phyloP scores from a whole-genome alignment of 345 rosid genomes.

The Lepidium sativum region DNA sequence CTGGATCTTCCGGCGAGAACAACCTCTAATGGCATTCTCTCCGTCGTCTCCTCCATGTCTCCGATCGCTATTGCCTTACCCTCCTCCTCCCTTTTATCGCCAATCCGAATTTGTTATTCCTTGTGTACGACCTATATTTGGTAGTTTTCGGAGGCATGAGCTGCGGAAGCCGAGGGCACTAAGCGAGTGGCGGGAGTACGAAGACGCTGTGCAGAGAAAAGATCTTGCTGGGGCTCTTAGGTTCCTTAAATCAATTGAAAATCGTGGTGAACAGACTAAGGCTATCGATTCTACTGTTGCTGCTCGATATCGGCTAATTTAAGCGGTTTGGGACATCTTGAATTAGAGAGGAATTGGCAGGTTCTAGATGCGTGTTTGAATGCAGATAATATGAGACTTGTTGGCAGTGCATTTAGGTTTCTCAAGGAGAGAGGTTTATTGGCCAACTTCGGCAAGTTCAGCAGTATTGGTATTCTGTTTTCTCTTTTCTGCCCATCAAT shows the following conservation, averaged over 20 bases:
- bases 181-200: slow-evolving; percentile 76
- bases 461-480: slow-evolving; percentile 42
- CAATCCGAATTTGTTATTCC: background rate
- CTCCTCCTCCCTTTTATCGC: background rate
- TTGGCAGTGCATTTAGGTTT: slow-evolving; percentile 53
- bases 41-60: slow-evolving; percentile 13
- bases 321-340: slow-evolving; percentile 30
- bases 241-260: slow-evolving; percentile 52
- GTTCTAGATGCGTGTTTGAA: slow-evolving; percentile 80
- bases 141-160: background rate
- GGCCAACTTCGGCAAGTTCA: slow-evolving; percentile 68
- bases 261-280: slow-evolving; percentile 2
- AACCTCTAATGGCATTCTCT: slow-evolving; percentile 14
- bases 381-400: slow-evolving; percentile 91
- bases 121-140: background rate
- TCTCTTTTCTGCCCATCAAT: background rate
- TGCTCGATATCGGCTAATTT: slow-evolving; percentile 16
- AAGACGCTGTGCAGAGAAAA: slow-evolving; percentile 77
- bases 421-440: slow-evolving; percentile 57
- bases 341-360: slow-evolving; percentile 59
- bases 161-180: slow-evolving; percentile 35
- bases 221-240: slow-evolving; percentile 79
- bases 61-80: slow-evolving; percentile 2
- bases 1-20: background rate
- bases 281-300: background rate